Conservation (phyloP, 805 yeast species). For the Metschnikowia chrysomelidarum region DNA sequence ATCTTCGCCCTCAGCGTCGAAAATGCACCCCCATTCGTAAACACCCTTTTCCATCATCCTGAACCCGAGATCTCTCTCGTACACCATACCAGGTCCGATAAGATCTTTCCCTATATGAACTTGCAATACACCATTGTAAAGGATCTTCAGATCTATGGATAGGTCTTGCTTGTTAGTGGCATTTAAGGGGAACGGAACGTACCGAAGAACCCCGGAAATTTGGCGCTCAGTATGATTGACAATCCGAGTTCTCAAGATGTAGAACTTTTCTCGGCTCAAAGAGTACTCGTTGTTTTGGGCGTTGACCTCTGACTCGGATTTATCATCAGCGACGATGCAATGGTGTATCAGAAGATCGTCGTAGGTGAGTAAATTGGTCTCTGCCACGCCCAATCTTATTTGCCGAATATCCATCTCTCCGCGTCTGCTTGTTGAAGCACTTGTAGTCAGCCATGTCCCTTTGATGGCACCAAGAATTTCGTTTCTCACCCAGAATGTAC, state of each 20-base stretch:
- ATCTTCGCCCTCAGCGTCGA: conserved; percentile 26
- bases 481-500: conserved; percentile 80
- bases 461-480: conserved; percentile 53
- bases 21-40: conserved; percentile 68
- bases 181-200: conserved; percentile 44
- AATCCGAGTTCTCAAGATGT: conserved; percentile 49
- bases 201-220: conserved; percentile 58
- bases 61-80: conserved; percentile 50
- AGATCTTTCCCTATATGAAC: conserved; percentile 40
- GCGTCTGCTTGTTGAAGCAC: conserved; percentile 25
- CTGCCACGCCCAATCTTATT: conserved; percentile 56
- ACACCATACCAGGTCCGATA: conserved; percentile 42
- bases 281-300: conserved; percentile 7
- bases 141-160: conserved; percentile 51
- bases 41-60: conserved; percentile 73
- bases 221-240: conserved; percentile 43
- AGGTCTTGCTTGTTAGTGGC: conserved; percentile 15
- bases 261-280: conserved; percentile 44
- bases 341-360: conserved; percentile 48
- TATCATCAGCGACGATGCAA: conserved; percentile 11
- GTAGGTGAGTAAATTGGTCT: conserved; percentile 54
- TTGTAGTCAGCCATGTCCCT: conserved; percentile 61
- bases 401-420: conserved; percentile 70
- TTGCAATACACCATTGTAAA: conserved; percentile 75
- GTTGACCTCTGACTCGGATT: conserved; percentile 26